A percentile compares a stretch with the other conserved stretches of the same genome.
phyloP scores from a whole-genome alignment of 306 rosid species.

The Cucurbita moschata region DNA sequence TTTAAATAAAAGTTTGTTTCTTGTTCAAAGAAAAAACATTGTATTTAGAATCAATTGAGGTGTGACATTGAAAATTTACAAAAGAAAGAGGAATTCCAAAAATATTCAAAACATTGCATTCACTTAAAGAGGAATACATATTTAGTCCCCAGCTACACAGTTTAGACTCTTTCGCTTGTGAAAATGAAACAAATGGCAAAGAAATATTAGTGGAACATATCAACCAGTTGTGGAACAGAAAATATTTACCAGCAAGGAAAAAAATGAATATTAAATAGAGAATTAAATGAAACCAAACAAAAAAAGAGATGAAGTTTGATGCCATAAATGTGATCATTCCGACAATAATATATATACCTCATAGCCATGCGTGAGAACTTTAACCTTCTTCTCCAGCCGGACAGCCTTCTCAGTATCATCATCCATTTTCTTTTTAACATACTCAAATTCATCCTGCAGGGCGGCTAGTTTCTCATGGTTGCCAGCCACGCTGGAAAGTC shows the following conservation, averaged over 20 bases:
- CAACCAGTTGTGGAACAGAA: background rate
- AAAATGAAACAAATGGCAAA: background rate
- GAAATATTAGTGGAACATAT: background rate
- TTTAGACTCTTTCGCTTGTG: background rate
- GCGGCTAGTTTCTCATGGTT: constrained; percentile 78
- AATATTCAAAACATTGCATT: background rate
- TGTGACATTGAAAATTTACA: background rate
- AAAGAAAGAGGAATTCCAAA: background rate
- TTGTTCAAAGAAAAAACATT: background rate
- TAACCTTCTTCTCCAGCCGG: constrained; percentile 66
- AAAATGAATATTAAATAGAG: background rate
- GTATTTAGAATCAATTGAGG: background rate
- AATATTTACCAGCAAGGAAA: background rate
- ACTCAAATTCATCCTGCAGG: constrained; percentile 69
- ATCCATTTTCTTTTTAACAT: constrained; percentile 52
- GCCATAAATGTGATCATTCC: background rate
- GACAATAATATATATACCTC: constrained; percentile 55
- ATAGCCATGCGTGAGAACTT: constrained; percentile 69
- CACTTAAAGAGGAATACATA: background rate
- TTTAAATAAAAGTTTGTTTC: background rate
- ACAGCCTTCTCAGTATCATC: constrained; percentile 65
- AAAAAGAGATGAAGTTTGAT: background rate
- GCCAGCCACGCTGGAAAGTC: constrained; percentile 81
- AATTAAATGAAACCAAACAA: background rate
- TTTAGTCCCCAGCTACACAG: background rate